Evolutionary conservation across 345 rosid species (phyloP), one percentile per base, ranked within the genome.

Genomic region (Ceriops decandra): DNA sequence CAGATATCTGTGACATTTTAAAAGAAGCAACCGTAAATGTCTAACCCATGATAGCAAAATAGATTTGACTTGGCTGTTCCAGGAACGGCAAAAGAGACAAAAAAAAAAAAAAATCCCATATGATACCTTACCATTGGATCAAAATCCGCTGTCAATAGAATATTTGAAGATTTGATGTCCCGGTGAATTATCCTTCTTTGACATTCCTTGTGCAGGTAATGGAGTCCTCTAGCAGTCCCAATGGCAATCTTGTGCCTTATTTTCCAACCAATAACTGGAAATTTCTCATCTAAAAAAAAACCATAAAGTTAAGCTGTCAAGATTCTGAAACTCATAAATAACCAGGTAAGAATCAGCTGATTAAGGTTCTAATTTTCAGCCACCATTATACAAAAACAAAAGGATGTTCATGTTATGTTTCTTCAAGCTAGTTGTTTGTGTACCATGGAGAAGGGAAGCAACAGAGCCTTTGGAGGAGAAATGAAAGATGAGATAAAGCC

Each of bases 361-460:
- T 33, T 24, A 58, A 17, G 8, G 8, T 38, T 28, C 63, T 58
- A 26, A 13, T 20, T 52, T 33, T 33, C 36, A 33, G 22, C 20
- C 20, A 17, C 22, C 56, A 52, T 52, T 17, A 1, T 52, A 8
- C 11, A 22, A 54, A 54, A 3, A 22, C 58, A 54, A 54, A 42
- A 42, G 17, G 49, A 3, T 42, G 49, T 42, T 13, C 17, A 42
- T 42, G 49, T 42, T 2, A 42, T 42, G 49, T 42, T 42, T 42
- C 49, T 42, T 42, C 49, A 16, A 28, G n/a, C 32, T 16, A 5
- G 17, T 59, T 26, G 7, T 30, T 42, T 42, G 49, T 33, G 52
- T 85, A 93, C 97, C 96, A 75, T 95, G 99, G 64, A 95, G 91
- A 73, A 90, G 90, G 64, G 97, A 87, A 76, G 97, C 88, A 82